Evolutionary conservation across 805 yeast genomes (phyloP).

Genomic region (Candida schatavii): DNA sequence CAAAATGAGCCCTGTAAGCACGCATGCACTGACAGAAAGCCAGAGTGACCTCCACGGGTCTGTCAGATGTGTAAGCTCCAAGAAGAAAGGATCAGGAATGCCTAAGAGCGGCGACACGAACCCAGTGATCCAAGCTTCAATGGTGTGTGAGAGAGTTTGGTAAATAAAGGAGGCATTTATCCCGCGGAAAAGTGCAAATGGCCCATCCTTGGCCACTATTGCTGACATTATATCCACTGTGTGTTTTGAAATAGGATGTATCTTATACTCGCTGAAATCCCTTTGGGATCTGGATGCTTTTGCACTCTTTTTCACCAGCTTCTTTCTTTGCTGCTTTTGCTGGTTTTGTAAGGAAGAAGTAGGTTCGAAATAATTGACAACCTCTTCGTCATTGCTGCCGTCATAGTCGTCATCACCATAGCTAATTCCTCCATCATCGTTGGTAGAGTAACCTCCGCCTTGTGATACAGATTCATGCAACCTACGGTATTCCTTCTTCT

Average conservation of each 20-base stretch:
- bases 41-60: constrained; percentile 68
- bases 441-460: background rate
- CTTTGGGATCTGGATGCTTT: background rate
- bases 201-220: constrained; percentile 67
- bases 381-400: constrained; percentile 18
- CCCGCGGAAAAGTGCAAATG: constrained; percentile 69
- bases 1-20: constrained; percentile 66
- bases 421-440: background rate
- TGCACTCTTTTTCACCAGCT: background rate
- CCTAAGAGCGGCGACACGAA: constrained; percentile 75
- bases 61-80: constrained; percentile 77
- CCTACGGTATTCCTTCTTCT: constrained; percentile 11
- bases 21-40: constrained; percentile 67
- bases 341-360: constrained; percentile 6
- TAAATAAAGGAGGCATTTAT: constrained; percentile 77
- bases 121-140: constrained; percentile 92
- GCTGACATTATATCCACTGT: constrained; percentile 65
- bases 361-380: constrained; percentile 37
- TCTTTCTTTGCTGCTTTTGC: background rate
- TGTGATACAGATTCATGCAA: constrained; percentile 11
- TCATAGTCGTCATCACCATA: constrained; percentile 28
- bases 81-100: constrained; percentile 85
- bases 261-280: constrained; percentile 18
- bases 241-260: constrained; percentile 58
- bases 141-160: constrained; percentile 68